Evolutionary conservation across 805 yeast species (phyloP), one percentile per base, ranked within the genome.

Genomic region (Metschnikowia proteae): DNA sequence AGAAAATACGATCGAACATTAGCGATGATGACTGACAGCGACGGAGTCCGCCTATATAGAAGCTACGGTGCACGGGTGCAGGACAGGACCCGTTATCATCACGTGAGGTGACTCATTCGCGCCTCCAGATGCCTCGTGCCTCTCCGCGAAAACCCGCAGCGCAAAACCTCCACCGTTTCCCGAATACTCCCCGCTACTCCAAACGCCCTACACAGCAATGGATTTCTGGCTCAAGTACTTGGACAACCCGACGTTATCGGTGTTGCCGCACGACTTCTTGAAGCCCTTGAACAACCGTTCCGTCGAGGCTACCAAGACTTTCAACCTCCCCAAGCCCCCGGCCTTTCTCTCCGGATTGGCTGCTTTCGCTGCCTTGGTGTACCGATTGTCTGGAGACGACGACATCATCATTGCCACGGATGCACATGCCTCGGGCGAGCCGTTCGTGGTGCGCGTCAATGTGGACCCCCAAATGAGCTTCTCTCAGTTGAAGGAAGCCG

Each of bases 321-420:
- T 75, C 45, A 54, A 54, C 9, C 43, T 70, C 25, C 45, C 44
- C 10, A n/a, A 22, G 4, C 27, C 40, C 10, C 36, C 33, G 10
- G 40, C 51, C 54, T 87, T 84, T 63, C 61, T 72, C 7, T 66
- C 79, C 11, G 82, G 83, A 0, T 72, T 88, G 52, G 72, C 96
- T 13, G 79, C 79, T 0, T 87, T 83, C 68, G 80, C 85, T 25
- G 81, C 85, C 0, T 74, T 92, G 49, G 75, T 88, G 34, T 84
- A 79, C 66, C 76, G 98, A 61, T 72, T 88, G 41, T 86, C 97
- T 2, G 98, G 97, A 25, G 98, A 92, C 64, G 97, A 92, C 56
- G 97, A 92, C 60, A 83, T 94, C 44, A 83, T 86, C n/a, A 70
- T 92, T 52, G 90, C 91, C n/a, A 82, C 90, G 0, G 82, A 84